Base-by-base conservation (phyloP, 2,329 filamentous ascomycete species). In the Trichoderma sp. region DNA sequence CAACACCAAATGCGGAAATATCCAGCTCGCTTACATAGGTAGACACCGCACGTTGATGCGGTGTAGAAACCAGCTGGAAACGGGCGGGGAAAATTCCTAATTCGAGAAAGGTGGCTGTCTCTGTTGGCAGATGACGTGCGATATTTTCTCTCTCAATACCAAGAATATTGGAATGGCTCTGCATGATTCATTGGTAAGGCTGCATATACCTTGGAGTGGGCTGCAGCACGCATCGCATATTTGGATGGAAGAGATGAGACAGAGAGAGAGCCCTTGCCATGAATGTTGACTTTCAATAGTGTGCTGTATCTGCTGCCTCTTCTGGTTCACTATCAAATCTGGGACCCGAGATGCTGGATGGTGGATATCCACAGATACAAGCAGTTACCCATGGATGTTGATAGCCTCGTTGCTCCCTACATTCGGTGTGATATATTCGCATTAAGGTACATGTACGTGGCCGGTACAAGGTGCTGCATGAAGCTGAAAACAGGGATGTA, bases 401-500 rank as follows among this genome's bases (percentile, higher is more conserved):
- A 56, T 56, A 31, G 24, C 16, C 16, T 27, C 7, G 7, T 27
- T 31, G 24, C 24, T 16, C 24, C 24, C 56, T 60, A 60, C 56
- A 29, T 27, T 60, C 16, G 56, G 35, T 41, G 16, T 41, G 59
- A 65, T n/a, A 9, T 12, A 68, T 24, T 56, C 21, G 6, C 14
- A 14, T 29, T 45, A 33, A 18, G 14, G 27, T 53, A 71, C 33
- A 33, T 14, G 21, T 56, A 24, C 50, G 50, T 56, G 50, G 50
- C 50, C 50, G 21, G 11, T 14, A 56, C 50, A 56, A 24, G 50
- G 35, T 31, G 50, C 4, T 63, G 59, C 41, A 65, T 65, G 60
- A 73, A 73, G 71, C 71, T 73, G 71, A 73, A 65, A 45, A 73
- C 71, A 73, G 60, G 60, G 71, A 73, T 73, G 41, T 73, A 73